Percentiles rank a stretch among this genome's conserved stretches.
phyloP scores from a whole-genome alignment of 2,329 filamentous ascomycete species.

The Stagonosporopsis cucurbitacearum region DNA sequence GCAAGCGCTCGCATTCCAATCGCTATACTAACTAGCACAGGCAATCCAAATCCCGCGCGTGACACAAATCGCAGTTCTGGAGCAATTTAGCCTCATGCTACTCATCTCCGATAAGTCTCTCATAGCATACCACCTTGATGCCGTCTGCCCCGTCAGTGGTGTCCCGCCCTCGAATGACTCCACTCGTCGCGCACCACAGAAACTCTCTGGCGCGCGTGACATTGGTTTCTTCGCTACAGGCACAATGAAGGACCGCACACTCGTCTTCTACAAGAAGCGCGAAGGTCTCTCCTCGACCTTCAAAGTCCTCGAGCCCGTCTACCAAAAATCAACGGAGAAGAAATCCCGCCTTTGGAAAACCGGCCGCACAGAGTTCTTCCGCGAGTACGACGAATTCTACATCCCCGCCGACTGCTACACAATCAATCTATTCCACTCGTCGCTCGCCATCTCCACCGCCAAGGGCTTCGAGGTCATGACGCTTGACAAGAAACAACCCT shows the following conservation, averaged over 20 bases:
- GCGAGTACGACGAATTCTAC: constrained; percentile 98
- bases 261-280: constrained; percentile 97
- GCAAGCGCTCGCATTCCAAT: background rate
- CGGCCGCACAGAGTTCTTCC: constrained; percentile 91
- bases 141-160: constrained; percentile 67
- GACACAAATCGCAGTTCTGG: constrained; percentile 91
- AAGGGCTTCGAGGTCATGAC: constrained; percentile 96
- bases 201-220: constrained; percentile 83
- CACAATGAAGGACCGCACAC: constrained; percentile 92
- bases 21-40: constrained; percentile 56
- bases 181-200: constrained; percentile 84
- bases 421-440: constrained; percentile 94
- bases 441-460: constrained; percentile 87
- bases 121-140: constrained; percentile 92
- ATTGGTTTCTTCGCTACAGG: constrained; percentile 97
- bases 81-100: constrained; percentile 93
- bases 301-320: constrained; percentile 94
- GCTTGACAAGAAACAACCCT: constrained; percentile 94
- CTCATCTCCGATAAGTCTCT: constrained; percentile 90
- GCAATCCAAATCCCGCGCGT: constrained; percentile 78
- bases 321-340: constrained; percentile 89
- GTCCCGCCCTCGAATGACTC: constrained; percentile 71
- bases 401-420: constrained; percentile 94
- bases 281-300: constrained; percentile 92
- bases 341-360: constrained; percentile 72